These are phyloP conservation scores for Neopestalotiopsis sp. DNA, from an alignment of 2,329 filamentous ascomycete genomes.

Conservation along the genomic window DNA sequence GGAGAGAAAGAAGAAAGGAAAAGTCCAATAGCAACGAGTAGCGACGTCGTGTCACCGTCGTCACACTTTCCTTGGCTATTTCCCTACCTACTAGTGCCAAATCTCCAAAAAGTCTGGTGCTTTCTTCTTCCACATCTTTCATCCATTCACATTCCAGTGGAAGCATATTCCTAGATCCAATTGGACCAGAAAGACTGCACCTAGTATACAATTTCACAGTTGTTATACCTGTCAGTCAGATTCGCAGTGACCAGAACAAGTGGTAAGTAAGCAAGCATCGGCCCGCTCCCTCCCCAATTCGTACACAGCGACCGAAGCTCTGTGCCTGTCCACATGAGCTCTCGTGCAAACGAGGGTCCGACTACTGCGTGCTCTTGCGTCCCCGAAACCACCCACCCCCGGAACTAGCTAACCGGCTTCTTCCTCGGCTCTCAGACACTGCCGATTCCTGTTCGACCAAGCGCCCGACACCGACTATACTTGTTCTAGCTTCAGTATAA, in stretches of 20 bases:
- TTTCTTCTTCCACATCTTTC: background rate
- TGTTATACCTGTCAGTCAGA: background rate
- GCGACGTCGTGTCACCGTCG: background rate
- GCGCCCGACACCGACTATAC: slow-evolving; percentile 12
- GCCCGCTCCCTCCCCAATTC: slow-evolving; percentile 3
- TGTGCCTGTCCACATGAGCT: too few relatives aligned
- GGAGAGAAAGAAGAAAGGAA: background rate
- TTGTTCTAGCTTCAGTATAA: slow-evolving; percentile 14
- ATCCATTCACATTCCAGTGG: background rate
- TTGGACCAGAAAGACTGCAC: background rate
- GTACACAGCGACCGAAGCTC: background rate
- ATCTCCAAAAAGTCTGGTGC: background rate
- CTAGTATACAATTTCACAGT: background rate
- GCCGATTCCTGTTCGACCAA: background rate
- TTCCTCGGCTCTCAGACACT: slow-evolving; percentile 24
- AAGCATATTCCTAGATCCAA: background rate
- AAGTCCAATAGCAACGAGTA: background rate
- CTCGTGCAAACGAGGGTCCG: too few relatives aligned
- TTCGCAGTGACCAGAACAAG: background rate
- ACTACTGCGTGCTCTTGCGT: slow-evolving; percentile 8
- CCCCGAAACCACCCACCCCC: slow-evolving; percentile 14
- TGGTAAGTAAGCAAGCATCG: background rate
- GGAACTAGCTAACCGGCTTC: slow-evolving; percentile 18
- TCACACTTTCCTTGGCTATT: background rate
- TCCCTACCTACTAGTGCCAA: background rate